A percentile compares a stretch with the other conserved stretches of the same genome.
Evolutionary conservation across 1,284 basidiomycete species (phyloP).

Genomic region (Ceratobasidium papillatum): DNA sequence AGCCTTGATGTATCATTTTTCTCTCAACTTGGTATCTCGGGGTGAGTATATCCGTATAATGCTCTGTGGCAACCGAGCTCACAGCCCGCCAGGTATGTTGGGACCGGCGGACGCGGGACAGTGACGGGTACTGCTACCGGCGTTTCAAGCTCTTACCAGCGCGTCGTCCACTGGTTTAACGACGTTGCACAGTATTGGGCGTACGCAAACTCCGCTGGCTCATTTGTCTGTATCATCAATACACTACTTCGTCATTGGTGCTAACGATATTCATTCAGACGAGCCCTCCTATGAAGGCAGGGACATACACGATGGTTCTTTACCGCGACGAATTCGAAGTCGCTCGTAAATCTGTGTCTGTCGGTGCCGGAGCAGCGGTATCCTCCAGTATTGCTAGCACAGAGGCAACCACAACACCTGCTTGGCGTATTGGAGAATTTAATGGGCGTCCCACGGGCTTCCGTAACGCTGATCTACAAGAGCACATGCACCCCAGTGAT

Average conservation of each 20-base stretch:
- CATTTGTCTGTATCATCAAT: neutral
- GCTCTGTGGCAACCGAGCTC: neutral
- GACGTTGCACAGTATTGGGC: constrained; percentile 60
- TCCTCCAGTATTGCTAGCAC: constrained; percentile 50
- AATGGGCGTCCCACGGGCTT: constrained; percentile 60
- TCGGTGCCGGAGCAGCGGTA: constrained; percentile 54
- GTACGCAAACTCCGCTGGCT: constrained; percentile 52
- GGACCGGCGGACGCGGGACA: constrained; percentile 58
- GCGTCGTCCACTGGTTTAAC: constrained; percentile 39
- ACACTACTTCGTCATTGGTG: neutral
- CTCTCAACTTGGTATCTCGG: constrained; percentile 56
- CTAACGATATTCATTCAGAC: constrained; percentile 44
- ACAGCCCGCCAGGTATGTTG: constrained; percentile 50
- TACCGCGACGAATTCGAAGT: constrained; percentile 59
- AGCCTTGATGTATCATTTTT: constrained; percentile 58
- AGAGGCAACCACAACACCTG: constrained; percentile 51
- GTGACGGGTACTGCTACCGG: constrained; percentile 59
- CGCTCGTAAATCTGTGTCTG: constrained; percentile 55
- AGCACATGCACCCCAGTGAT: constrained; percentile 37
- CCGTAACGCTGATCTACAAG: constrained; percentile 56
- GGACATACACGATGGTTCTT: constrained; percentile 56
- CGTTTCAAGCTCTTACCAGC: constrained; percentile 46
- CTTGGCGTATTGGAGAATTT: constrained; percentile 60
- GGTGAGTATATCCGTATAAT: constrained; percentile 44
- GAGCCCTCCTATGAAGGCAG: constrained; percentile 59